These are phyloP conservation scores for Magnaporthales sp. DNA, from an alignment of 2,329 filamentous ascomycete genomes.

Conservation along the genomic window DNA sequence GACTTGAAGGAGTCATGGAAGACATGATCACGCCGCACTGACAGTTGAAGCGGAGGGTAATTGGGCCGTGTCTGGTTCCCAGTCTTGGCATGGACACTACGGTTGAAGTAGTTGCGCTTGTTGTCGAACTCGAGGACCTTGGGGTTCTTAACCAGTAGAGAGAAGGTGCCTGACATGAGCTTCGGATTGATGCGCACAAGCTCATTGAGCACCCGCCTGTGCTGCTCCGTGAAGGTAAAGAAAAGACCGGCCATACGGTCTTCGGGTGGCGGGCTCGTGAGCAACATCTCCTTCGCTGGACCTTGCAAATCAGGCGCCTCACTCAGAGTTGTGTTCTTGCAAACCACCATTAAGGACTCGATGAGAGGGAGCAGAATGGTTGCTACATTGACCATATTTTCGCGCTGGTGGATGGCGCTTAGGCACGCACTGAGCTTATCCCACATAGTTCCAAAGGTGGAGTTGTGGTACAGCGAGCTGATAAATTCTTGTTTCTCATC, in stretches of 20 bases:
- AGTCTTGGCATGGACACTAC: constrained; percentile 69
- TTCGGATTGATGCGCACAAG: constrained; percentile 95
- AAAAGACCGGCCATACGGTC: constrained; percentile 81
- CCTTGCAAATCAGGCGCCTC: constrained; percentile 43
- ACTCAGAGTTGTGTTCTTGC: constrained; percentile 87
- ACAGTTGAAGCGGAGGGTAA: constrained; percentile 68
- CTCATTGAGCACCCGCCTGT: constrained; percentile 95
- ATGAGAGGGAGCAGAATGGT: constrained; percentile 92
- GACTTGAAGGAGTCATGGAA: constrained; percentile 98
- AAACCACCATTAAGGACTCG: constrained; percentile 96
- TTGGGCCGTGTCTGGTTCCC: constrained; percentile 61
- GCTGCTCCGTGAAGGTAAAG: constrained; percentile 95
- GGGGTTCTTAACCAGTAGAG: constrained; percentile 91
- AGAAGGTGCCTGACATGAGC: constrained; percentile 97
- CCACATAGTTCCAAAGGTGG: constrained; percentile 87
- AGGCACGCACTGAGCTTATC: constrained; percentile 84
- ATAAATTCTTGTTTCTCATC: constrained; percentile 73
- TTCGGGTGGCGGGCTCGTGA: constrained; percentile 72
- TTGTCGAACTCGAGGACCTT: constrained; percentile 99
- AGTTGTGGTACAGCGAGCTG: constrained; percentile 79
- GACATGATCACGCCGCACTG: constrained; percentile 85
- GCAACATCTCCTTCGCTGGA: constrained; percentile 53
- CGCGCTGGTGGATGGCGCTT: constrained; percentile 77
- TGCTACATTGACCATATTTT: constrained; percentile 94
- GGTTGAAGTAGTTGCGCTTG: constrained; percentile 97